These are phyloP conservation scores for Porcisia deanei DNA, from an alignment of 208 protist species.

Conservation along the genomic window DNA sequence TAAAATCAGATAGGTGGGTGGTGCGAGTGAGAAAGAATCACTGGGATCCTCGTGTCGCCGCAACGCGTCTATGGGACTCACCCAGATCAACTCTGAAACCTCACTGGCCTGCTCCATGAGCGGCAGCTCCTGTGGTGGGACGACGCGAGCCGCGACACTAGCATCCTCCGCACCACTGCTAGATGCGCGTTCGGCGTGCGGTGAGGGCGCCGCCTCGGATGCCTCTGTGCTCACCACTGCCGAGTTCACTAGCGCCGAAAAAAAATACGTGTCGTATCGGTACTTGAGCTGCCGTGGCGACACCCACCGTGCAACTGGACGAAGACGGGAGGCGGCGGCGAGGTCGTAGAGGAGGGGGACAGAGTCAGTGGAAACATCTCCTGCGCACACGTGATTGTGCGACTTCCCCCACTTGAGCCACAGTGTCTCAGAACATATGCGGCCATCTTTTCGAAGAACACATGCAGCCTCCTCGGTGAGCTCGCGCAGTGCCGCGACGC, in stretches of 20 bases:
- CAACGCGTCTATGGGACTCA: slow-evolving; percentile 48
- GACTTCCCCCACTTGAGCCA: slow-evolving; percentile 8
- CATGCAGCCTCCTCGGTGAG: slow-evolving; percentile 50
- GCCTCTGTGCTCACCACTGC: slow-evolving; percentile 4
- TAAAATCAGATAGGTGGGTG: slow-evolving; percentile 53
- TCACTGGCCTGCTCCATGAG: slow-evolving; percentile 39
- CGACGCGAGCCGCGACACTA: neutral
- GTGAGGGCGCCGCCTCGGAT: neutral
- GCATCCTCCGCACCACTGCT: neutral
- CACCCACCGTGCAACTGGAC: slow-evolving; percentile 49
- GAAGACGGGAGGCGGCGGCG: slow-evolving; percentile 18
- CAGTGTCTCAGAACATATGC: slow-evolving; percentile 11
- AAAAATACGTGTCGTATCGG: slow-evolving; percentile 68
- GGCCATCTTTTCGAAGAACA: slow-evolving; percentile 34
- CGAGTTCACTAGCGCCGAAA: slow-evolving; percentile 26
- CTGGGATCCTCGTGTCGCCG: slow-evolving; percentile 35
- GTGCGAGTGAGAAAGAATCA: slow-evolving; percentile 43
- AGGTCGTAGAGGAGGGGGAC: slow-evolving; percentile 18
- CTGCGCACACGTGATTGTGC: neutral
- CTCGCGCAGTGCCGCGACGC: slow-evolving; percentile 52
- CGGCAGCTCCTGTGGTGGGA: slow-evolving; percentile 32
- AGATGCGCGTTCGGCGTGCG: neutral
- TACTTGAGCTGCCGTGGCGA: slow-evolving; percentile 44
- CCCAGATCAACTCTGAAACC: slow-evolving; percentile 47
- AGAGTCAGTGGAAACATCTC: neutral